Percentiles rank a stretch among this genome's conserved stretches.
These are phyloP conservation scores for Trametes gibbosa DNA, from an alignment of 768 basidiomycete genomes.

Conservation along the genomic window DNA sequence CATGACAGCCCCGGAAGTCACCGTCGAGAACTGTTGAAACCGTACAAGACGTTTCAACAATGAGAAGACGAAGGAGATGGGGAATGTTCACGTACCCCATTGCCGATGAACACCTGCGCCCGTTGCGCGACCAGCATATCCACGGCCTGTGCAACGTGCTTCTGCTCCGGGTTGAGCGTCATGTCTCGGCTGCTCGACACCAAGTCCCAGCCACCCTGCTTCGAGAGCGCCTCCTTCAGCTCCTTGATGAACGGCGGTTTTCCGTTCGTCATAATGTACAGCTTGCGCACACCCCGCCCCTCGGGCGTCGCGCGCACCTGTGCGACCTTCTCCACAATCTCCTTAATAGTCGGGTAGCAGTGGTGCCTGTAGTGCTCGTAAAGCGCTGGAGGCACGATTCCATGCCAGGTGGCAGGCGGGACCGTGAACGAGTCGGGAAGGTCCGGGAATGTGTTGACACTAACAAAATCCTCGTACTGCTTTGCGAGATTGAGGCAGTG, in stretches of 20 bases:
- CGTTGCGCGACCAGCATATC: slow-evolving; percentile 48
- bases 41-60: not conserved
- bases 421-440: slow-evolving; percentile 38
- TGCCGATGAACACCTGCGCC: slow-evolving; percentile 50
- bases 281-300: slow-evolving; percentile 12
- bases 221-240: slow-evolving; percentile 34
- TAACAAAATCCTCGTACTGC: slow-evolving; percentile 35
- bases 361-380: slow-evolving; percentile 29
- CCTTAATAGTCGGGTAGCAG: slow-evolving; percentile 40
- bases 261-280: slow-evolving; percentile 42
- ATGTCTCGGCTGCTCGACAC: slow-evolving; percentile 39
- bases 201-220: slow-evolving; percentile 33
- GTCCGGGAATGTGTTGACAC: slow-evolving; percentile 41
- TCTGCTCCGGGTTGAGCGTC: slow-evolving; percentile 39
- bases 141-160: slow-evolving; percentile 41
- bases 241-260: slow-evolving; percentile 37
- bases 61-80: not conserved
- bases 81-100: slow-evolving; percentile 39
- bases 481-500: slow-evolving; percentile 42
- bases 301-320: slow-evolving; percentile 29
- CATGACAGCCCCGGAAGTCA: slow-evolving; percentile 47
- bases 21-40: slow-evolving; percentile 43
- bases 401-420: slow-evolving; percentile 25
- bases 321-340: slow-evolving; percentile 34
- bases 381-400: not conserved